Evolutionary conservation across 345 rosid genomes (phyloP), one percentile per base, ranked within the genome.

Genomic region (Toxicodendron radicans): DNA sequence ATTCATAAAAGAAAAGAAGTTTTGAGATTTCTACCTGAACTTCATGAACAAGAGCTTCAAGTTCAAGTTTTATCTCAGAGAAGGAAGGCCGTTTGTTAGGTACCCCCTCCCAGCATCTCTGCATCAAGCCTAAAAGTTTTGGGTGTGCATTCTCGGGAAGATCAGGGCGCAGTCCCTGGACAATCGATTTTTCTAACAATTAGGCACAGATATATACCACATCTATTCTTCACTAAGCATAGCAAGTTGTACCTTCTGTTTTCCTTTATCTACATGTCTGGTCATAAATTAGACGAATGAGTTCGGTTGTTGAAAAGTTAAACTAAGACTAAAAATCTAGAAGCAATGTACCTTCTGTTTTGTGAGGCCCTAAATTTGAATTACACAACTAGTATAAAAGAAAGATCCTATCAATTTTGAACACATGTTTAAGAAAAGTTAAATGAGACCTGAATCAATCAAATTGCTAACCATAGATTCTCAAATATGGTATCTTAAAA

Each of bases 151-250:
- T 56, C 67, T 80, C 69, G 3, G 92, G 97, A 64, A 87, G 81
- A 43, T 86, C 89, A 1, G 93, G 97, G 13, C 92, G 90, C 67
- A 87, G 76, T 43, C 97, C 93, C 97, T 91, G 81, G 52, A 77
- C 43, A 53, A 66, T 20, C 21, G 48, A 71, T 16, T n/a, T 53
- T 16, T 49, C 21, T n/a, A 27, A 58, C 58, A 46, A 60, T 49
- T 32, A 59, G 13, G 21, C 21, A 41, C 17, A 30, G 33, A 23
- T 5, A 51, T 11, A 51, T 10, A 16, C 17, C 13, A 5, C 4
- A 49, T 24, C 14, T 56, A 33, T 17, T 51, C 62, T 57, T 33
- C 41, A 12, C 13, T 23, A 24, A 23, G 8, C 10, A 8, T 11
- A 38, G 43, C 43, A 38, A 38, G 43, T 38, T 38, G 8, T 38